Evolutionary conservation across 768 basidiomycete species (phyloP), one percentile per base, ranked within the genome.

Genomic region (Macrolepiota fuliginosa): DNA sequence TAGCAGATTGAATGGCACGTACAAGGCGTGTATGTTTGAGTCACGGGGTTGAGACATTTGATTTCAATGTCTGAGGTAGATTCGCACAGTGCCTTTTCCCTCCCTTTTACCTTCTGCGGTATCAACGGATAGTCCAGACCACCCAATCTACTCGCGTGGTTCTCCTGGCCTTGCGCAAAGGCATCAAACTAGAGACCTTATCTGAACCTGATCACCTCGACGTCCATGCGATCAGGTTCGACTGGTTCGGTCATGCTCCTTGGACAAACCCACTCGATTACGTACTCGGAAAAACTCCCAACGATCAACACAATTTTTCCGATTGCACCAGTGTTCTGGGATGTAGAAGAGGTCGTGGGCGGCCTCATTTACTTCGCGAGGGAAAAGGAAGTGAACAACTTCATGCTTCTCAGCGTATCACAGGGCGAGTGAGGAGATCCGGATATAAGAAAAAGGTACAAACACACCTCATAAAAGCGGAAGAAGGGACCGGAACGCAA

Each of bases 241-340:
- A 79, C 61, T 78, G 78, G 77, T 63, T 66, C 36, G 72, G 79
- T 54, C 54, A 68, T 56, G 63, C 46, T 58, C 71, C 62, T 11
- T 64, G 63, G 54, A 54, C 50, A 22, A 49, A 45, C 17, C 59
- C 58, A 22, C 65, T 67, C 37, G 49, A 25, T 25, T 36, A 63
- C 5, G 49, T 39, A 7, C 19, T 19, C 32, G 15, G 9, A 52
- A 12, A 13, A 19, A 2, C 29, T 59, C 13, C 19, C 58, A 25
- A 17, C 15, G 24, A 73, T 75, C 62, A 69, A 73, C 39, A 63
- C 70, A 27, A 64, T 76, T 2, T 76, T 77, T 58, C 62, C 78
- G 24, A 62, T 75, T 52, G 72, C 70, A 36, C 67, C 70, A 9
- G 3, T 40, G 37, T 9, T 40, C 2, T 59, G 58, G 58, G 50